Base-by-base conservation (phyloP, 1,139 yeast genomes). In the Kluyveromyces sp. region DNA sequence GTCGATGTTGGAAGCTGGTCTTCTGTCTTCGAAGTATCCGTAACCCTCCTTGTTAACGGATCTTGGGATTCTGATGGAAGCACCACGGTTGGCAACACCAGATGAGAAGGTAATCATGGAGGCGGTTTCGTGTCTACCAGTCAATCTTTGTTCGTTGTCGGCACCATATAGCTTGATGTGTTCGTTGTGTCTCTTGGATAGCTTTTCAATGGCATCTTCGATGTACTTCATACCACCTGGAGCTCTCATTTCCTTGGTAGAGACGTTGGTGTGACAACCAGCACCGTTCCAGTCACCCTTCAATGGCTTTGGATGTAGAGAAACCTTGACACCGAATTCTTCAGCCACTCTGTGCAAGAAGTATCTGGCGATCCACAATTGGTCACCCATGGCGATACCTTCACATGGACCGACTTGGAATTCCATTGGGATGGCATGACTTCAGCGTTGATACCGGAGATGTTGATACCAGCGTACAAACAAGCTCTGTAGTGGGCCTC, bases 201-300 rank as follows among this genome's bases (percentile, higher is more conserved):
- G 82, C 77, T 88, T 88, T 68, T 84, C 88, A 64, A 92, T 81
- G 53, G 98, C 97, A 52, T 76, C 84, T 65, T 92, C 96, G 66
- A 92, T 92, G 70, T 72, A 74, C 74, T 87, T 85, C 89, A 90
- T 87, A 68, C 98, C 98, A 70, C 98, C 98, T 67, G 89, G 85
- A 41, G 69, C 70, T 78, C 98, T 88, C 97, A 90, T 92, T 46
- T 66, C 67, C 72, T 77, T 80, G 63, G 98, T 92, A 46, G 97
- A 89, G 55, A 92, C 97, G 70, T 92, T 92, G 69, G 98, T 92
- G 75, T 92, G 98, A 78, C 97, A 90, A 65, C 98, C 98, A 69
- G 98, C 97, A 77, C 98, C 98, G 72, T 92, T 92, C 97, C 97
- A 92, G 73, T 92, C 97, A 63, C 98, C 98, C 77, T 83, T 80